Conservation (phyloP, 768 basidiomycete species). For the Amanita subjunquillea region DNA sequence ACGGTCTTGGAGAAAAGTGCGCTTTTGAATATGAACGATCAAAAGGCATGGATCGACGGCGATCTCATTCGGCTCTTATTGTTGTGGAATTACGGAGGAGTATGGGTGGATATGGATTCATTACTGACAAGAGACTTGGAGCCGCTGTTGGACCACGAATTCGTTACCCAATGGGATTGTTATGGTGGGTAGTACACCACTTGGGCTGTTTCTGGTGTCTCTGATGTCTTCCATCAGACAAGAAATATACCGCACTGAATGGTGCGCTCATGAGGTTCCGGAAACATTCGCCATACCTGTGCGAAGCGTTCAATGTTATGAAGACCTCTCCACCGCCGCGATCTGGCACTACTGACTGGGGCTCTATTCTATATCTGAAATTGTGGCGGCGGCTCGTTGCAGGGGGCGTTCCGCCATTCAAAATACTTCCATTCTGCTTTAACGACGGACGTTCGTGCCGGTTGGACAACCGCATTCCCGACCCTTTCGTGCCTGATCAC, state of each 20-base stretch:
- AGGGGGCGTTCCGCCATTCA: constrained; percentile 70
- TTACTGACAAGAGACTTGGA: constrained; percentile 80
- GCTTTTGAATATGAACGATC: constrained; percentile 52
- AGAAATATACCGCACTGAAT: constrained; percentile 56
- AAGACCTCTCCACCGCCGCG: constrained; percentile 60
- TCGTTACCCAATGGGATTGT: constrained; percentile 98
- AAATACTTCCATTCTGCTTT: constrained; percentile 92
- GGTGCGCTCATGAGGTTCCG: constrained; percentile 94
- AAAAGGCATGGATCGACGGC: constrained; percentile 90
- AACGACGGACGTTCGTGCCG: constrained; percentile 85
- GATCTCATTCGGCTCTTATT: constrained; percentile 85
- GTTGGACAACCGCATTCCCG: constrained; percentile 88
- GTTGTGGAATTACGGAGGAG: constrained; percentile 83
- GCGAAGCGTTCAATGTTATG: constrained; percentile 94
- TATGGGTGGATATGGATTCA: constrained; percentile 98
- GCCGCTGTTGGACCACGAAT: constrained; percentile 88
- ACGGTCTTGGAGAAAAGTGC: constrained; percentile 66
- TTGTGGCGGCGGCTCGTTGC: constrained; percentile 80
- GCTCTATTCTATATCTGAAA: constrained; percentile 82
- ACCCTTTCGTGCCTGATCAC: constrained; percentile 66
- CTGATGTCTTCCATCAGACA: constrained; percentile 17
- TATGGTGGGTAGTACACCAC: constrained; percentile 51
- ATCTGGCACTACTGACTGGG: constrained; percentile 86
- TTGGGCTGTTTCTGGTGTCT: neutral
- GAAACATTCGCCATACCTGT: constrained; percentile 88